Evolutionary conservation across 495 filamentous ascomycete species (phyloP).

Genomic region (Aspergillus asperescens): DNA sequence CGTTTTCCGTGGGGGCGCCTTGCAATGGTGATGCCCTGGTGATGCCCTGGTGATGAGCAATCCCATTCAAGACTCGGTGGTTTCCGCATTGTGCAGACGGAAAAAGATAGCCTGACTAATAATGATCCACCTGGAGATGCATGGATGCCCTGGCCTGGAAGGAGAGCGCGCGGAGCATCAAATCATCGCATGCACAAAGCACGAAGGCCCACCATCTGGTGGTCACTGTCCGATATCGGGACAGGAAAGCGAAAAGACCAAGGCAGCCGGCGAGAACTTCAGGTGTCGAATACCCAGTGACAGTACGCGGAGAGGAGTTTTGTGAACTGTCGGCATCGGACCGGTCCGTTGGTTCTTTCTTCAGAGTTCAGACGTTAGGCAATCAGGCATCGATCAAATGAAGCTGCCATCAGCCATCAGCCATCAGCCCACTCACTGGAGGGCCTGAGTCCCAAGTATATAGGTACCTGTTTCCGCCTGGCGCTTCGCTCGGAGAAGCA

Average conservation of each 20-base stretch:
- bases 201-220: too few species aligned
- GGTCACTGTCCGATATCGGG: too few species aligned
- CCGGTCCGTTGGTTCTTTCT: slow-evolving; percentile 10
- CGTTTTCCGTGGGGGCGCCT: too few species aligned
- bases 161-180: neutral
- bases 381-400: slow-evolving; percentile 16
- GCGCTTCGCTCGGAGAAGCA: neutral
- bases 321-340: slow-evolving; percentile 5
- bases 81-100: neutral
- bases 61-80: too few species aligned
- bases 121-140: slow-evolving; percentile 2
- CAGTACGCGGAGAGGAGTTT: too few species aligned
- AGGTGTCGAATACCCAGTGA: too few species aligned
- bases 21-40: too few species aligned
- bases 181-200: too few species aligned
- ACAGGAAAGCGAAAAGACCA: too few species aligned
- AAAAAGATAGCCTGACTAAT: neutral
- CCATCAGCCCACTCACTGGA: neutral
- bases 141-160: slow-evolving; percentile 6
- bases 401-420: neutral
- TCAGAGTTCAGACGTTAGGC: slow-evolving; percentile 3
- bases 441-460: neutral
- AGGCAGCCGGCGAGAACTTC: too few species aligned
- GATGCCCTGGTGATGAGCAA: too few species aligned
- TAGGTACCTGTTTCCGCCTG: neutral